These are phyloP conservation scores for Sorghum bicolor DNA, from an alignment of 176 grass and related monocot genomes.

Conservation along the genomic window DNA sequence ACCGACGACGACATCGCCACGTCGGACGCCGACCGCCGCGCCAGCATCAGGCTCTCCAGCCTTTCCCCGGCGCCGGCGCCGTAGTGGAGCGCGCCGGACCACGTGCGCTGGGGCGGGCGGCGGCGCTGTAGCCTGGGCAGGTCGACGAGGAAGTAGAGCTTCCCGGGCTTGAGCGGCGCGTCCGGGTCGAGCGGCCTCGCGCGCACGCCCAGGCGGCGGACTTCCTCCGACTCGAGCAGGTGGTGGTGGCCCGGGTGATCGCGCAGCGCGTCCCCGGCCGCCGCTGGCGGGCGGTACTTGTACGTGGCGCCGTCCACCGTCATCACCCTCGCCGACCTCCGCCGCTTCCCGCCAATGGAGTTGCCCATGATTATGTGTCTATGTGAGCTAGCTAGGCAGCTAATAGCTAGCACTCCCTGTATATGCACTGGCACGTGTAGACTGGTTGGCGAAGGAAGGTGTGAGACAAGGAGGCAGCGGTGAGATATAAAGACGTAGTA, in stretches of 20 bases:
- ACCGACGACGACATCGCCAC: constrained; percentile 24
- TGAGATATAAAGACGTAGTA: neutral
- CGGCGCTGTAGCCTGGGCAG: constrained; percentile 31
- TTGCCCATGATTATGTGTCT: constrained; percentile 50
- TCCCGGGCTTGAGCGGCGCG: constrained; percentile 63
- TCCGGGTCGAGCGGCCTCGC: constrained; percentile 55
- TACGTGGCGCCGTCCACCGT: constrained; percentile 72
- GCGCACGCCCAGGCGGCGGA: constrained; percentile 51
- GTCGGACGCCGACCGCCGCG: constrained; percentile 58
- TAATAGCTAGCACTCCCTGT: neutral
- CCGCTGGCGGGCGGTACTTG: constrained; percentile 44
- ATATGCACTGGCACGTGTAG: neutral
- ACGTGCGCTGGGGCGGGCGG: constrained; percentile 36
- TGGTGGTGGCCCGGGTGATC: constrained; percentile 63
- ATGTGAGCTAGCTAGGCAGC: neutral
- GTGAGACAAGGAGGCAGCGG: neutral
- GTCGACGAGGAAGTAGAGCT: constrained; percentile 76
- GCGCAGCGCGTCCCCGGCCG: constrained; percentile 32
- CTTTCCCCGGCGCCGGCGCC: constrained; percentile 47
- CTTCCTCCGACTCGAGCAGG: constrained; percentile 73
- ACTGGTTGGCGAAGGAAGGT: neutral
- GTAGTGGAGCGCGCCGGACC: constrained; percentile 60
- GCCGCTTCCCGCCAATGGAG: constrained; percentile 52
- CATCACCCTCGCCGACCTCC: constrained; percentile 62
- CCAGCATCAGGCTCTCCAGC: constrained; percentile 68